Conservation (phyloP, 2,329 filamentous ascomycete genomes). For the Sporothrix euskadiensis region DNA sequence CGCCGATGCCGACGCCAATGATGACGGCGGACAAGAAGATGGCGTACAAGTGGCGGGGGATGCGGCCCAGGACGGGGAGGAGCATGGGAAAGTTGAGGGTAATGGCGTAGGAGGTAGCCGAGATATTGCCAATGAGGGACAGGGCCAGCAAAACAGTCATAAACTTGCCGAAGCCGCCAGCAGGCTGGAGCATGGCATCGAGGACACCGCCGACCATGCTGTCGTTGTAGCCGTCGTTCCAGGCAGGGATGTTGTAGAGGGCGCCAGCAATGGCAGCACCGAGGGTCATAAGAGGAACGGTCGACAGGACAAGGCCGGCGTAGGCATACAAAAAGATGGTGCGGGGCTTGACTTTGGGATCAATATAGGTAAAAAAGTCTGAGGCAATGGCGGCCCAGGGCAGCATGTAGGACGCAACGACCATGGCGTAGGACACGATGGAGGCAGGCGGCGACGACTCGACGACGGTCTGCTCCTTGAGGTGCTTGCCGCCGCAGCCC, state of each 20-base stretch:
- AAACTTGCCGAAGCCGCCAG: constrained; percentile 63
- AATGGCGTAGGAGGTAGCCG: constrained; percentile 62
- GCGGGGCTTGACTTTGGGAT: constrained; percentile 41
- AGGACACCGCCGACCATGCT: constrained; percentile 60
- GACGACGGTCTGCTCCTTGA: constrained; percentile 35
- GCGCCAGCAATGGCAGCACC: constrained; percentile 66
- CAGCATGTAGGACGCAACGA: constrained; percentile 64
- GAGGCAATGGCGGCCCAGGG: constrained; percentile 61
- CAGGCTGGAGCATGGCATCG: constrained; percentile 58
- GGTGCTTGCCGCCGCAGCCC: constrained; percentile 30
- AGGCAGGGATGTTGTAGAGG: constrained; percentile 53
- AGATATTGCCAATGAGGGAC: constrained; percentile 60
- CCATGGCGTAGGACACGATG: constrained; percentile 57
- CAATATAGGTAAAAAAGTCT: constrained; percentile 63
- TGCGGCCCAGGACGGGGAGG: constrained; percentile 41
- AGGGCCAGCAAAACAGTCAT: constrained; percentile 60
- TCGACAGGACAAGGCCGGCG: constrained; percentile 55
- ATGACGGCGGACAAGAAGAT: constrained; percentile 45
- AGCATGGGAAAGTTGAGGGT: constrained; percentile 60
- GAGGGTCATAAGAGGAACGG: constrained; percentile 61
- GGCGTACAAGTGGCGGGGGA: constrained; percentile 47
- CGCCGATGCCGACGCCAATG: constrained; percentile 45
- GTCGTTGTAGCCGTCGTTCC: constrained; percentile 53
- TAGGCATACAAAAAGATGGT: constrained; percentile 58
- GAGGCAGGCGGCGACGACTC: constrained; percentile 35